Base-by-base conservation (phyloP, 192 early-diverging fungal genomes). In the Coemansia sp. region DNA sequence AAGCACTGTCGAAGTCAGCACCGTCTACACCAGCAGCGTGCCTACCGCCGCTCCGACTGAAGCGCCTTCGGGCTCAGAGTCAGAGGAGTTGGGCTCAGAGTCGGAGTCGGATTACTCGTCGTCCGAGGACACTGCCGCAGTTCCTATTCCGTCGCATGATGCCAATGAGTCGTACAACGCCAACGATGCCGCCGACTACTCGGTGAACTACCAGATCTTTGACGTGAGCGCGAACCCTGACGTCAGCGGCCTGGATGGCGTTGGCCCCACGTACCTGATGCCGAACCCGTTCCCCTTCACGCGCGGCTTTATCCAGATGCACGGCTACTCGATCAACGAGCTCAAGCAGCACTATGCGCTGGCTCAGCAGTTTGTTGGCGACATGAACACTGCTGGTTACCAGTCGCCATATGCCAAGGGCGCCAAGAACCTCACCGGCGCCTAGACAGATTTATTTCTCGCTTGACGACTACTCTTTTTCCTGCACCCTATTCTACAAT, bases 361-460 rank as follows among this genome's bases (percentile, higher is more conserved):
- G 28, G 71, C 77, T 42, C 60, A 34, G 55, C 59, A 72, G 65
- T 81, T 81, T 72, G 73, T 75, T 15, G n/a, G 21, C 26, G 78
- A 81, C 46, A 64, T 81, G 65, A 81, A 74, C 59, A 36, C 44
- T 34, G 62, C 54, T 40, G 65, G 62, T 17, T 81, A 75, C 69
- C 72, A 75, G 65, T 81, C 78, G 65, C 73, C 78, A 1, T 81
- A 63, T 46, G 76, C 71, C 56, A 70, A 70, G 67, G 62, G 59
- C 42, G 62, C 56, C 11, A 5, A 61, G 53, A 57, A 47, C 44
- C 36, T 62, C 20, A 19, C 50, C 36, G n/a, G 14, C 34, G 36
- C 28, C 31, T 60, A 60, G 23, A 12, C 20, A 22, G 44, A 53
- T 20, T 48, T 57, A 53, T 20, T 57, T 12, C 62, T 57, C 23